These are phyloP conservation scores for Candida montana DNA, from an alignment of 805 yeast species.

Conservation along the genomic window DNA sequence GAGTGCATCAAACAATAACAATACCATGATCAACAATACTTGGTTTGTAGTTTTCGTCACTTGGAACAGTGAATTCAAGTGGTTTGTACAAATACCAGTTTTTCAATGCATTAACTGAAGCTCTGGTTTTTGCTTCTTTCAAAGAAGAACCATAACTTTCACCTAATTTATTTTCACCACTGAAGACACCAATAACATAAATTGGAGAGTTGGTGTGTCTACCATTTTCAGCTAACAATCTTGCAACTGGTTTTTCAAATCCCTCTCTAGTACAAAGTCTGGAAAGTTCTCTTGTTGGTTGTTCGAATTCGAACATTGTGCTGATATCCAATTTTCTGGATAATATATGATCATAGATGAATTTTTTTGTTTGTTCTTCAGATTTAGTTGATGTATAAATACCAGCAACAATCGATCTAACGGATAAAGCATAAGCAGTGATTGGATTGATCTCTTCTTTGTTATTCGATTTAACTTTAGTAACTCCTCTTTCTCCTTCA, in stretches of 20 bases:
- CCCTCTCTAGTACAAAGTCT: constrained; percentile 72
- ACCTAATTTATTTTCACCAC: constrained; percentile 78
- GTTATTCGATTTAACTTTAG: constrained; percentile 32
- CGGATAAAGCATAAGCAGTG: constrained; percentile 56
- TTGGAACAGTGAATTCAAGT: constrained; percentile 53
- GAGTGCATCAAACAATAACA: constrained; percentile 32
- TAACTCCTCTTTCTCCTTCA: constrained; percentile 56
- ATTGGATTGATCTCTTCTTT: constrained; percentile 23
- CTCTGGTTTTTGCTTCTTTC: constrained; percentile 87
- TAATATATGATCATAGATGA: constrained; percentile 69
- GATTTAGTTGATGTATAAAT: constrained; percentile 67
- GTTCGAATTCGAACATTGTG: constrained; percentile 71
- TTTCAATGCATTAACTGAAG: constrained; percentile 85
- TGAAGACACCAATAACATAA: constrained; percentile 85
- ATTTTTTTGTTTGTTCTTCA: constrained; percentile 48
- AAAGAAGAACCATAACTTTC: constrained; percentile 92
- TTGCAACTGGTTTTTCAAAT: constrained; percentile 68
- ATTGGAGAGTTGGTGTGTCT: constrained; percentile 78
- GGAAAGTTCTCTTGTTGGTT: constrained; percentile 81
- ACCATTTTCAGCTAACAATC: constrained; percentile 91
- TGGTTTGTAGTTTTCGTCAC: constrained; percentile 42
- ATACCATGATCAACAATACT: constrained; percentile 39
- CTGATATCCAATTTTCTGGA: constrained; percentile 77
- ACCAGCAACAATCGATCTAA: constrained; percentile 79
- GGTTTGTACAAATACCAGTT: constrained; percentile 92